Conservation (phyloP, 192 early-diverging fungal species). For the Podila horticola region DNA sequence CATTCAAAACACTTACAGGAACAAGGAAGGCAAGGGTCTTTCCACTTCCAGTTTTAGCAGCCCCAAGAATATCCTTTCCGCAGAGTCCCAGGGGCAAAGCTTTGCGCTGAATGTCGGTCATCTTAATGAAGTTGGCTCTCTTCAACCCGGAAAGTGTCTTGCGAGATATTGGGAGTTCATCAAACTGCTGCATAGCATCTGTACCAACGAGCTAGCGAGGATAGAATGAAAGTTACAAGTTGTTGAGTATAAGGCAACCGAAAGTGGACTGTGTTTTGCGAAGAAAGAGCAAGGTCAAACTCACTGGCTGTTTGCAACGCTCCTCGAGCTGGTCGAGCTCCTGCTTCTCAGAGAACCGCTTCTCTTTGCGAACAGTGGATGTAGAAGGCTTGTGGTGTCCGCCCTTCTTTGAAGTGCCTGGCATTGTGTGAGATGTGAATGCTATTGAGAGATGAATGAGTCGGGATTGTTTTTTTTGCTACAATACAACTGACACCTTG, state of each 20-base stretch:
- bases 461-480: constrained; percentile 1
- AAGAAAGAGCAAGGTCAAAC: constrained; percentile 1
- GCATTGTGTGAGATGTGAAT: constrained; percentile 10
- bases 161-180: constrained; percentile 59
- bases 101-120: constrained; percentile 94
- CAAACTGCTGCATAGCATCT: constrained; percentile 51
- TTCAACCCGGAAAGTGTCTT: constrained; percentile 78
- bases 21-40: constrained; percentile 86
- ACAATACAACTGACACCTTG: neutral
- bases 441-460: neutral
- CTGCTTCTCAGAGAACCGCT: constrained; percentile 54
- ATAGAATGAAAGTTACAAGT: neutral
- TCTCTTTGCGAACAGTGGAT: constrained; percentile 50
- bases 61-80: constrained; percentile 81
- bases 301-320: constrained; percentile 56
- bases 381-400: constrained; percentile 17
- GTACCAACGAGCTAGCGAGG: constrained; percentile 12
- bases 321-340: constrained; percentile 61
- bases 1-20: constrained; percentile 59
- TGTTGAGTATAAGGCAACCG: neutral
- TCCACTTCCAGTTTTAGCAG: constrained; percentile 88
- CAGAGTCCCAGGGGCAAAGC: constrained; percentile 76
- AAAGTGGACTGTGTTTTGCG: neutral
- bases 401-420: constrained; percentile 23
- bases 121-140: constrained; percentile 86